Evolutionary conservation across 2,329 filamentous ascomycete species (phyloP).

Genomic region (Amauroascus niger): DNA sequence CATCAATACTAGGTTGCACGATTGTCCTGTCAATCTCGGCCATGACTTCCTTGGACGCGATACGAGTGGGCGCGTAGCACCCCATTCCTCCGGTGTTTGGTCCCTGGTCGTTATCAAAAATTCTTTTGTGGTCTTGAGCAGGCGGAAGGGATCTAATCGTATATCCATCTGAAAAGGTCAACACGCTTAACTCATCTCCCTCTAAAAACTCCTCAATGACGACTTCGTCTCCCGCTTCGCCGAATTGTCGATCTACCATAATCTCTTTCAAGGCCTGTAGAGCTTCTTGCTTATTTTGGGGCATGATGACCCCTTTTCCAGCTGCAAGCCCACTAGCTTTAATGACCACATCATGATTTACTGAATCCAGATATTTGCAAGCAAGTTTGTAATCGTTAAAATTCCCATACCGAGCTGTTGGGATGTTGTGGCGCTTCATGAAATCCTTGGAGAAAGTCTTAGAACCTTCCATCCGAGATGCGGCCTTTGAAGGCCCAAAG

Average conservation of each 20-base stretch:
- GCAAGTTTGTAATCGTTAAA: conserved; percentile 70
- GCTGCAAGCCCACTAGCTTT: conserved; percentile 88
- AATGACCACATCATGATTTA: conserved; percentile 72
- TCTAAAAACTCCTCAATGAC: conserved; percentile 91
- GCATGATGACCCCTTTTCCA: conserved; percentile 92
- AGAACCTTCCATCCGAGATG: conserved; percentile 85
- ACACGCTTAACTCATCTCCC: conserved; percentile 83
- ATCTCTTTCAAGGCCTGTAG: conserved; percentile 73
- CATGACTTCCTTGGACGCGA: conserved; percentile 65
- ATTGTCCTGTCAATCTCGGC: conserved; percentile 69
- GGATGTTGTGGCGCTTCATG: conserved; percentile 83
- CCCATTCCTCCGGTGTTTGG: conserved; percentile 98
- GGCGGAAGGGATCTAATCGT: conserved; percentile 74
- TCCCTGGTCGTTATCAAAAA: conserved; percentile 79
- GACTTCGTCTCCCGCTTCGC: conserved; percentile 75
- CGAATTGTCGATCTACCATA: conserved; percentile 83
- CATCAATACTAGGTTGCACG: conserved; percentile 79
- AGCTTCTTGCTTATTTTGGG: conserved; percentile 70
- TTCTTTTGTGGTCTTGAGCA: conserved; percentile 93
- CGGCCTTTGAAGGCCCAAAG: conserved; percentile 77
- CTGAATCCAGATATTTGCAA: conserved; percentile 59
- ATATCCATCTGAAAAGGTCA: conserved; percentile 85
- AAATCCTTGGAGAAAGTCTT: conserved; percentile 98
- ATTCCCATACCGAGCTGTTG: conserved; percentile 83
- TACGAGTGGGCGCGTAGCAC: conserved; percentile 83